phyloP scores from a whole-genome alignment of 441 rosid species.

The Gossypium davidsonii region DNA sequence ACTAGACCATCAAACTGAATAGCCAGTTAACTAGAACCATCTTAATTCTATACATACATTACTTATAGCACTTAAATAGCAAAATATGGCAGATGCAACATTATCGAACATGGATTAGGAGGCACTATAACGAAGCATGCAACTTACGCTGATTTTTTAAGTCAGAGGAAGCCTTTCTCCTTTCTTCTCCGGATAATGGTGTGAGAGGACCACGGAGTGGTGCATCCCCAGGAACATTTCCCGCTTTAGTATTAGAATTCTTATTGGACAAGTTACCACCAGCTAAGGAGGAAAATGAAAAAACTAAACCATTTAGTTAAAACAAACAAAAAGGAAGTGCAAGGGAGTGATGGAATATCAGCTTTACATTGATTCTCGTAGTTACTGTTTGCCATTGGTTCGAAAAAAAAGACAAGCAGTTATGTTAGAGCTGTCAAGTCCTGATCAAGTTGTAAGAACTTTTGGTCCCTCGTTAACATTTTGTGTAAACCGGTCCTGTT shows the following conservation, averaged over 20 bases:
- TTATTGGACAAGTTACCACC: constrained; percentile 20
- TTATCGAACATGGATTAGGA: neutral
- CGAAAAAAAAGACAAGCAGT: constrained; percentile 18
- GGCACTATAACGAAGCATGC: constrained; percentile 22
- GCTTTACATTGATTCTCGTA: constrained; percentile 27
- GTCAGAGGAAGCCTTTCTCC: constrained; percentile 33
- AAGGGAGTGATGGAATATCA: neutral
- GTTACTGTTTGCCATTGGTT: constrained; percentile 10
- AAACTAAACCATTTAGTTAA: neutral
- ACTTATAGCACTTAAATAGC: neutral
- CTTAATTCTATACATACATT: neutral
- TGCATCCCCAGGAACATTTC: constrained; percentile 23
- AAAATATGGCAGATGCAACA: neutral
- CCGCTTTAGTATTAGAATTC: constrained; percentile 19
- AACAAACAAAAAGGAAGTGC: neutral
- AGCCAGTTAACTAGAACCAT: neutral
- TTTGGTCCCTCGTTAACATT: neutral
- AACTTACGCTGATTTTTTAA: constrained; percentile 35
- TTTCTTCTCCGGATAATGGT: constrained; percentile 41
- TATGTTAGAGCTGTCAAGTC: constrained; percentile 18
- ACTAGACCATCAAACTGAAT: neutral
- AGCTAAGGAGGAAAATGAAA: neutral
- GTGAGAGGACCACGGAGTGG: constrained; percentile 31
- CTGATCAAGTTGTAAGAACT: constrained; percentile 20
- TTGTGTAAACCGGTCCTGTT: constrained; percentile 10